A percentile compares a stretch with the other conserved stretches of the same genome.
phyloP scores from a whole-genome alignment of 208 protist genomes.

The Lotmaria passim region DNA sequence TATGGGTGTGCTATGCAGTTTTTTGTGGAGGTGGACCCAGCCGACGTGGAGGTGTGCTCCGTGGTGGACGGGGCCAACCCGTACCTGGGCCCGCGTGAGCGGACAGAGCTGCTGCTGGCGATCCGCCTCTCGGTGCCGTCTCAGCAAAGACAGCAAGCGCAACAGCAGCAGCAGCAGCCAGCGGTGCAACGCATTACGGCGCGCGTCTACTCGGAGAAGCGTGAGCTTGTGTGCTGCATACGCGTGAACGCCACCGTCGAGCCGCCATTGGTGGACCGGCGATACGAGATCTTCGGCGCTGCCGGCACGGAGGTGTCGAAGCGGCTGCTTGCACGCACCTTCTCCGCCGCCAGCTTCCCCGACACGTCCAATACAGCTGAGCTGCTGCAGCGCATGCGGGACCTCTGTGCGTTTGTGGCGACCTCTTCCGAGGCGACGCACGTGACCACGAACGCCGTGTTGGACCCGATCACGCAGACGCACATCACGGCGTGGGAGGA shows the following conservation, averaged over 20 bases:
- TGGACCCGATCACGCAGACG: constrained; percentile 87
- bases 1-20: constrained; percentile 71
- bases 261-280: constrained; percentile 78
- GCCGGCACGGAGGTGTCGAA: constrained; percentile 65
- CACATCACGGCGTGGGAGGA: constrained; percentile 88
- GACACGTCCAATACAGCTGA: constrained; percentile 35
- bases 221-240: constrained; percentile 70
- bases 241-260: constrained; percentile 60
- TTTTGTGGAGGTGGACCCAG: constrained; percentile 59
- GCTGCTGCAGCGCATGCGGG: constrained; percentile 70
- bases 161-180: not conserved
- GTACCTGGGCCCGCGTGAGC: constrained; percentile 67
- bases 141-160: too few relatives aligned
- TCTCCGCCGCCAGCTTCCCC: constrained; percentile 65
- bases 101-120: constrained; percentile 56
- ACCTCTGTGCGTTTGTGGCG: constrained; percentile 61
- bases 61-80: constrained; percentile 50
- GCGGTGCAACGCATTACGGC: constrained; percentile 37
- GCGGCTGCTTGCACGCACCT: constrained; percentile 67
- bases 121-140: constrained; percentile 62
- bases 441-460: constrained; percentile 71
- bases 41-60: constrained; percentile 41
- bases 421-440: constrained; percentile 50
- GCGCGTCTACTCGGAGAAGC: constrained; percentile 65
- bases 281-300: constrained; percentile 83